A percentile compares a stretch with the other conserved stretches of the same genome.
Conservation (phyloP, 2,329 filamentous ascomycete species). For the Epicoccum nigrum region DNA sequence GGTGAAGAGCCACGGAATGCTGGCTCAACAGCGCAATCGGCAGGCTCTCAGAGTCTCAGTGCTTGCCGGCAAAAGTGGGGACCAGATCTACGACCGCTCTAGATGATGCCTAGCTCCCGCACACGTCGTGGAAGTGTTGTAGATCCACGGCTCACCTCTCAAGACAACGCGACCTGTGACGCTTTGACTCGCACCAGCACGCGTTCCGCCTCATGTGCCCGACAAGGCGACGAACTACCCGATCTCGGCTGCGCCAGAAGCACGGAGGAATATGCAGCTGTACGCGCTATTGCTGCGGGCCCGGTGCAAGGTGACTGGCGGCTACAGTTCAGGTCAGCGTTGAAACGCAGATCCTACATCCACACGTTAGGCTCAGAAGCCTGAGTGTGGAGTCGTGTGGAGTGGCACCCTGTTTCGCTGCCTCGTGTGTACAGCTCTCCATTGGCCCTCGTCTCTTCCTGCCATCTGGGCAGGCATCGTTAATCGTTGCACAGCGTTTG, state of each 20-base stretch:
- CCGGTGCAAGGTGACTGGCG: conserved; percentile 36
- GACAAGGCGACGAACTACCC: conserved; percentile 19
- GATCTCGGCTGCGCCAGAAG: conserved; percentile 17
- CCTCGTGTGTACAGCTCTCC: conserved; percentile 27
- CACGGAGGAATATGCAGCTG: conserved; percentile 26
- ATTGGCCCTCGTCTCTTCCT: conserved; percentile 44
- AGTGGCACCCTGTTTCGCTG: conserved; percentile 46
- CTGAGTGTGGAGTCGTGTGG: conserved; percentile 39
- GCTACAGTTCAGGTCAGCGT: conserved; percentile 44
- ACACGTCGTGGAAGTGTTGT: conserved; percentile 28
- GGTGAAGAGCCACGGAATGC: conserved; percentile 17
- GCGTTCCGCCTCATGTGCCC: conserved; percentile 20
- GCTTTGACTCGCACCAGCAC: conserved; percentile 17
- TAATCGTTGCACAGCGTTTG: conserved; percentile 32
- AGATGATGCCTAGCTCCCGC: conserved; percentile 32
- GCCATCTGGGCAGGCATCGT: conserved; percentile 28
- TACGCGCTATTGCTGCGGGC: conserved; percentile 33
- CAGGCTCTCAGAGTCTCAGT: conserved; percentile 36
- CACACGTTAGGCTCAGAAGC: conserved; percentile 42
- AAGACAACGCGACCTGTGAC: conserved; percentile 17
- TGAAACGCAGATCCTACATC: conserved; percentile 45
- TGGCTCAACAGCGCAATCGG: conserved; percentile 23
- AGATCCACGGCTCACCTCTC: conserved; percentile 28
- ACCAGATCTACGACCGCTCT: conserved; percentile 22
- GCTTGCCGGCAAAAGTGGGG: conserved; percentile 21